Evolutionary conservation across 169 alveolate species (phyloP), one percentile per base, ranked within the genome.

Genomic region (Hepatocystis sp.): DNA sequence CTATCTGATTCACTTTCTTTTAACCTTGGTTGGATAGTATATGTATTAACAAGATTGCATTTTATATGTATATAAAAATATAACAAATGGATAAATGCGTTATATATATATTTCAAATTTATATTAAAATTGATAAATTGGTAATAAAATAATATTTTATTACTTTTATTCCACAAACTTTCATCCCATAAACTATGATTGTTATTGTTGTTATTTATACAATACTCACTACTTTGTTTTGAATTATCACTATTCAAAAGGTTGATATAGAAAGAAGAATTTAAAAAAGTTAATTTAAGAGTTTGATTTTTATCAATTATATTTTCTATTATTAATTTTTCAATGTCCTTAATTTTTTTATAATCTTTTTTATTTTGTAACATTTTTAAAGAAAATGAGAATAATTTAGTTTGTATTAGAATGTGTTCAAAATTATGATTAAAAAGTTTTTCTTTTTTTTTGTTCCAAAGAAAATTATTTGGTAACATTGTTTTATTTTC

Each of bases 61-160:
- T 81, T 61, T 34, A 81, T 27, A 27, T 39, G 19, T 58, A 81
- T 81, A 34, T 81, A 81, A 7, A 65, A 11, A 66, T 64, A 25
- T 15, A 61, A 8, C 46, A 81, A 63, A 23, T 81, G 63, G 2
- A 81, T 42, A 39, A 47, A 63, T 3, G 89, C 19, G 15, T 81
- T 81, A 42, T 63, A 55, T 56, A 81, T 15, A 28, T 81, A 81
- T 40, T 63, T 60, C 61, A 81, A 27, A 42, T 61, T 25, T 40
- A 81, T 81, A 30, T 81, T 86, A 47, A 58, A 56, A 36, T 84
- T 13, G 4, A 89, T 66, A 55, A 56, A 81, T 61, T 84, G 71
- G 15, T 84, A 88, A 28, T 89, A 66, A 28, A 84, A 65, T 0
- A 66, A 44, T 44, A 71, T 28, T 4, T 85, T 13, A 7, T 55